phyloP scores from a whole-genome alignment of 148 eudicot genomes.

The Fagopyrum esculentum region DNA sequence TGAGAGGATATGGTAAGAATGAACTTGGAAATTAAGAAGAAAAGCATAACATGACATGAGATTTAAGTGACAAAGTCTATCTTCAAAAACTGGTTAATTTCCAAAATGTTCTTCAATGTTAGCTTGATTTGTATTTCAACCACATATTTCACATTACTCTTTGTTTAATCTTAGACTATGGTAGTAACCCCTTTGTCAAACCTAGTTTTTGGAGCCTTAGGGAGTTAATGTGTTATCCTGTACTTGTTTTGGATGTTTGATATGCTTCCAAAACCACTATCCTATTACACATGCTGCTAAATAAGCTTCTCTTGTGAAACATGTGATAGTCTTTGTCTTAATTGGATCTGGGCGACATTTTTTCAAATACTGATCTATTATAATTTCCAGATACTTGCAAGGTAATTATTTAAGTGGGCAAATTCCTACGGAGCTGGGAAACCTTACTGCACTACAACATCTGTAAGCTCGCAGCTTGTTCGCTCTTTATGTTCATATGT shows the following conservation, averaged over 20 bases:
- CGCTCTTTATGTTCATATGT: background rate
- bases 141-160: background rate
- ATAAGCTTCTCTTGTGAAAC: background rate
- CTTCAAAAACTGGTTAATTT: background rate
- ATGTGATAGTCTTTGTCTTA: conserved; percentile 7
- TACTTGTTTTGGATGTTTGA: background rate
- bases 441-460: conserved; percentile 62
- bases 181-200: background rate
- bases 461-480: conserved; percentile 47
- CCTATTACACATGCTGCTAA: background rate
- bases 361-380: background rate
- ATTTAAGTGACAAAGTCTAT: background rate
- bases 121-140: background rate
- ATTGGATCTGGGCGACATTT: background rate
- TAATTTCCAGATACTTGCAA: conserved; percentile 64
- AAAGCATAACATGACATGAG: background rate
- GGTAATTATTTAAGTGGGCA: conserved; percentile 73
- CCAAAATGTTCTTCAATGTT: background rate
- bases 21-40: background rate
- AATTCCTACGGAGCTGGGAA: conserved; percentile 76
- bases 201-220: background rate
- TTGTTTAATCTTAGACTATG: background rate
- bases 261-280: conserved; percentile 1
- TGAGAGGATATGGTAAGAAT: background rate
- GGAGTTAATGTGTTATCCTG: background rate